Conservation (phyloP, 192 early-diverging fungal species). For the Coemansia sp. region DNA sequence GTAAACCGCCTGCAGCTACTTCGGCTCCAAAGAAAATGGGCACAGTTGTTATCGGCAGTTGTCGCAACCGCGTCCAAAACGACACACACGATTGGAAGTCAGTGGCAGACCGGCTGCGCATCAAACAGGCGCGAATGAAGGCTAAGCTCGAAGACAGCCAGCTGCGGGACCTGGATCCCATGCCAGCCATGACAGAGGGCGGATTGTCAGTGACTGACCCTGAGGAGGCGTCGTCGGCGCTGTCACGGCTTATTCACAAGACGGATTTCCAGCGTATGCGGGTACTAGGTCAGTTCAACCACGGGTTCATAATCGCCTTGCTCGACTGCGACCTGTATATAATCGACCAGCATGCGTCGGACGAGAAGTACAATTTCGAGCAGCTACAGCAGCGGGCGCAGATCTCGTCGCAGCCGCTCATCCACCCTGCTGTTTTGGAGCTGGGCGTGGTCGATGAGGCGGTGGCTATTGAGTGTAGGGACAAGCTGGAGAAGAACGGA, state of each 20-base stretch:
- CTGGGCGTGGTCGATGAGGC: slow-evolving; percentile 81
- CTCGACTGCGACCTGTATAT: slow-evolving; percentile 81
- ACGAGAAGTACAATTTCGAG: slow-evolving; percentile 99
- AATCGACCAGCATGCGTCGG: slow-evolving; percentile 97
- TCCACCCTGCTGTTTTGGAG: slow-evolving; percentile 70
- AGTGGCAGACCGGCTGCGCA: slow-evolving; percentile 17
- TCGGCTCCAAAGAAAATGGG: slow-evolving; percentile 19
- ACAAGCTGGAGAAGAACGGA: slow-evolving; percentile 75
- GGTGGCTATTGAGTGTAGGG: slow-evolving; percentile 73
- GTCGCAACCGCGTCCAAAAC: slow-evolving; percentile 41
- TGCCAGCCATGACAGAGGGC: slow-evolving; percentile 12
- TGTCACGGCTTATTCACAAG: slow-evolving; percentile 67
- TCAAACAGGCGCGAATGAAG: slow-evolving; percentile 15
- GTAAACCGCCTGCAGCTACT: not conserved
- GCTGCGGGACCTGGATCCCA: not conserved
- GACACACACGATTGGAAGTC: slow-evolving; percentile 27
- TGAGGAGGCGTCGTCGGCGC: slow-evolving; percentile 20
- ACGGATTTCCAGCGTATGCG: slow-evolving; percentile 83
- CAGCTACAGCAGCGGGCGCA: slow-evolving; percentile 66
- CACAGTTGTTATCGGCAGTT: slow-evolving; percentile 29
- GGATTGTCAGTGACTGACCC: slow-evolving; percentile 25
- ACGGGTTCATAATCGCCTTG: slow-evolving; percentile 87
- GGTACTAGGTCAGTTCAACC: slow-evolving; percentile 96
- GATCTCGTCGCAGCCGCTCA: slow-evolving; percentile 70
- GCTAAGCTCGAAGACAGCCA: slow-evolving; percentile 21